Evolutionary conservation across 2,329 filamentous ascomycete species (phyloP).

Genomic region (Harringtonia aguacate): DNA sequence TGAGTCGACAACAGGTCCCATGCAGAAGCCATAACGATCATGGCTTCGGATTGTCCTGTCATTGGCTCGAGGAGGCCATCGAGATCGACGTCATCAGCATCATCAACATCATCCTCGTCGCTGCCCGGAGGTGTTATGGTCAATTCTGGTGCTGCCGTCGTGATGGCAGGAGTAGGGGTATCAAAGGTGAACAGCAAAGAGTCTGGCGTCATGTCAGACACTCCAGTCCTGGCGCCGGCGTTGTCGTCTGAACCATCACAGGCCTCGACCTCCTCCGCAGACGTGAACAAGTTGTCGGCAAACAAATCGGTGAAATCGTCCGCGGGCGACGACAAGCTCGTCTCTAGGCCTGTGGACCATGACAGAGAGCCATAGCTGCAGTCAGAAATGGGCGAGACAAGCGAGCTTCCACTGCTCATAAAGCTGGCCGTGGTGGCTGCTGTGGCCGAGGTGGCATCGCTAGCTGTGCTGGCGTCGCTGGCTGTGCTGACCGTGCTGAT

Average conservation of each 20-base stretch:
- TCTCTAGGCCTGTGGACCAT: conserved; percentile 27
- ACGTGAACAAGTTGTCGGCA: conserved; percentile 17
- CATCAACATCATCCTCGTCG: not conserved
- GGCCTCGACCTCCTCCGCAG: not conserved
- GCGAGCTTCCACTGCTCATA: conserved; percentile 18
- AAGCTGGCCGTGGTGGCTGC: conserved; percentile 14
- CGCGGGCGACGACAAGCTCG: conserved; percentile 33
- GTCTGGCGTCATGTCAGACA: too few relatives aligned
- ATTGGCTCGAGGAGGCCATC: not conserved
- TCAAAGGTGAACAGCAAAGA: too few relatives aligned
- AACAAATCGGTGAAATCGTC: conserved; percentile 24
- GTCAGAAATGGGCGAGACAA: conserved; percentile 36
- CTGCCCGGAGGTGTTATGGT: not conserved
- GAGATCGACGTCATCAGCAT: not conserved
- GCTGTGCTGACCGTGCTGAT: conserved; percentile 3
- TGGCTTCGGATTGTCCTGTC: not conserved
- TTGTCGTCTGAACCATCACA: not conserved
- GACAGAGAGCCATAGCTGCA: conserved; percentile 30
- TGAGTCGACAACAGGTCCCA: conserved; percentile 37
- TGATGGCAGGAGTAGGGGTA: too few relatives aligned
- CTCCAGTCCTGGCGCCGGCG: too few relatives aligned
- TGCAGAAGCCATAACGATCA: conserved; percentile 28
- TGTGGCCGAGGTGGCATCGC: conserved; percentile 14
- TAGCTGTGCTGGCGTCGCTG: conserved; percentile 17
- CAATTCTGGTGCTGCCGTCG: too few relatives aligned